Percentiles rank a stretch among this genome's conserved stretches.
Conservation (phyloP, 441 rosid species). For the Caryocar brasiliense region DNA sequence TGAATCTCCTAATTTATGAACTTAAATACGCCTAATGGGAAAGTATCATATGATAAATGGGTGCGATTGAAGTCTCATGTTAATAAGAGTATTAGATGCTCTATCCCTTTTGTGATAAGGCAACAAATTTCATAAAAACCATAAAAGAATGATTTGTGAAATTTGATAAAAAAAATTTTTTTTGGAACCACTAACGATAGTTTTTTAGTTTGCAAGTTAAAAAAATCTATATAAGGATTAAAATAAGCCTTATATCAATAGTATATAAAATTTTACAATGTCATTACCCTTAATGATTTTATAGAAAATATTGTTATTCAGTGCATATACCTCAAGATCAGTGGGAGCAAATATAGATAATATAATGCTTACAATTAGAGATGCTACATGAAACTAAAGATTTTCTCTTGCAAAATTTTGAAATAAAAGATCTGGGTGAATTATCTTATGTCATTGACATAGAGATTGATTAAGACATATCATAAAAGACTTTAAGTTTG, state of each 20-base stretch:
- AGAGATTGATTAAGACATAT: not conserved
- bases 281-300: not conserved
- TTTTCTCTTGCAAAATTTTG: not conserved
- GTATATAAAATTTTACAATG: not conserved
- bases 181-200: too few relatives aligned
- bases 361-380: too few relatives aligned
- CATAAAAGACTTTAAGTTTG: not conserved
- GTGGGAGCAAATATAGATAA: constrained; percentile 1
- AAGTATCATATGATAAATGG: too few relatives aligned
- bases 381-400: not conserved
- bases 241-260: not conserved
- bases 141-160: too few relatives aligned
- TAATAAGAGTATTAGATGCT: too few relatives aligned
- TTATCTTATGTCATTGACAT: not conserved
- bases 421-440: not conserved
- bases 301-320: not conserved
- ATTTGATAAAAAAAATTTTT: too few relatives aligned
- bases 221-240: not conserved
- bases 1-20: too few relatives aligned
- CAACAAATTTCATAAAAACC: too few relatives aligned
- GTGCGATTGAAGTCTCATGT: too few relatives aligned
- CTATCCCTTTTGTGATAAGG: too few relatives aligned
- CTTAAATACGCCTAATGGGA: too few relatives aligned
- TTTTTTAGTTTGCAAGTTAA: not conserved
- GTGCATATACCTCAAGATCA: not conserved